Base-by-base conservation (phyloP, 371 early-diverging fungal genomes). In the Mortierella sp. region DNA sequence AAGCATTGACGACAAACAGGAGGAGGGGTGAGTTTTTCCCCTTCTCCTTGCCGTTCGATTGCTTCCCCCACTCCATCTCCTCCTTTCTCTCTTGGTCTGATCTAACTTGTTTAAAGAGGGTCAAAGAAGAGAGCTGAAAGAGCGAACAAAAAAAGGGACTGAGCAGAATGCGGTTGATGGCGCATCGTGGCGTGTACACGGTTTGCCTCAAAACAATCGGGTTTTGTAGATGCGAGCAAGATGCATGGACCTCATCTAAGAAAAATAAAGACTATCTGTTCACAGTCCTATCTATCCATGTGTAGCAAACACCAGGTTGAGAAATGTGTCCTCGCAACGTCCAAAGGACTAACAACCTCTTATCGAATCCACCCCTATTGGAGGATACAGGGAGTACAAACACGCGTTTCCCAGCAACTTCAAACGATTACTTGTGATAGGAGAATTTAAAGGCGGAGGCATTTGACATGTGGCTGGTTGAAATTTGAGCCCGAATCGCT, bases 201-300 rank as follows among this genome's bases (percentile, higher is more conserved):
- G 26, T 46, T 3, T 51, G 24, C 50, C 34, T 53, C 3, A 8
- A 55, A 21, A 48, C 44, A 16, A 51, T n/a, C 21, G 59, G 31
- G 13, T 48, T 48, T 3, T 59, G 5, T 40, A 40, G 6, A 4
- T 40, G 43, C 4, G 43, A 6, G 6, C 2, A 4, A 40, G 6
- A 48, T 26, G 61, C 34, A 67, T 69, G 19, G 53, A 46, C 48
- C 28, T 28, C 59, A 13, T 19, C 0, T n/a, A 31, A 16, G 61
- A 5, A 26, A 57, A 11, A 26, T 31, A 34, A 28, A 4, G 6
- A 40, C n/a, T n/a, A n/a, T n/a, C n/a, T n/a, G 43, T 2, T 40
- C 43, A 6, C 43, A 40, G 43, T 37, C 31, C 70, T 80, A 80
- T 80, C 80, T 80, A 80, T 76, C 59, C 80, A 80, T 80, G 80